Conservation (phyloP, 768 basidiomycete genomes). For the Kwoniella bestiolae region DNA sequence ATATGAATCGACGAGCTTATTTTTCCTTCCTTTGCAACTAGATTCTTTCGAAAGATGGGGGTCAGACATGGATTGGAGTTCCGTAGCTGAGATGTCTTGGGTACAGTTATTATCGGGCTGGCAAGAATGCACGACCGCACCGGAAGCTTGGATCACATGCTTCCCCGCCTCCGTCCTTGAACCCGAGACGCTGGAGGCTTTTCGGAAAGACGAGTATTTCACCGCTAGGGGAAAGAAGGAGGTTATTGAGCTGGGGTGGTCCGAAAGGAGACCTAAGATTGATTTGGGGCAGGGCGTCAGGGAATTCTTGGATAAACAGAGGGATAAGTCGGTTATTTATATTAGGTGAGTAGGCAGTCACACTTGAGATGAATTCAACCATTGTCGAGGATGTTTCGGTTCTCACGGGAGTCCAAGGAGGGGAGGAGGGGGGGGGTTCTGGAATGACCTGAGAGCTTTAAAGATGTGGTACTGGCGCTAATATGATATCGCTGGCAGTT, state of each 20-base stretch:
- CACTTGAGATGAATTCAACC: neutral
- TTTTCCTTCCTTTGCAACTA: neutral
- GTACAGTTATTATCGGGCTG: constrained; percentile 8
- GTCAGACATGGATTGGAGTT: constrained; percentile 17
- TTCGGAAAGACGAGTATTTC: constrained; percentile 8
- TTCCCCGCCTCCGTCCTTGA: constrained; percentile 28
- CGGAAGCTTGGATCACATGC: constrained; percentile 21
- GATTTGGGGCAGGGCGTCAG: constrained; percentile 15
- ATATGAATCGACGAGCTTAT: neutral
- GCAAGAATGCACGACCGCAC: constrained; percentile 1
- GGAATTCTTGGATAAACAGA: constrained; percentile 20
- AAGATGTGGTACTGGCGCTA: too few relatives aligned
- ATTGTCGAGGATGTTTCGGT: too few relatives aligned
- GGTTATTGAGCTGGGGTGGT: constrained; percentile 25
- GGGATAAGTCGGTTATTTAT: constrained; percentile 20
- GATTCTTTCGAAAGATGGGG: constrained; percentile 30
- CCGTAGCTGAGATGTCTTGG: constrained; percentile 16
- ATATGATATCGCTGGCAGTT: constrained; percentile 8
- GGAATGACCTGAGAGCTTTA: too few relatives aligned
- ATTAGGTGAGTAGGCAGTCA: constrained; percentile 9
- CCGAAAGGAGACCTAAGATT: constrained; percentile 9
- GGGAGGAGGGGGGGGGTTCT: too few relatives aligned
- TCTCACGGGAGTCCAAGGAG: too few relatives aligned
- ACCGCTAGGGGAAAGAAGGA: constrained; percentile 5
- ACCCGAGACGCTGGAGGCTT: constrained; percentile 17